Evolutionary conservation across 1,284 basidiomycete genomes (phyloP).

Genomic region (Rhodotorula sp.): DNA sequence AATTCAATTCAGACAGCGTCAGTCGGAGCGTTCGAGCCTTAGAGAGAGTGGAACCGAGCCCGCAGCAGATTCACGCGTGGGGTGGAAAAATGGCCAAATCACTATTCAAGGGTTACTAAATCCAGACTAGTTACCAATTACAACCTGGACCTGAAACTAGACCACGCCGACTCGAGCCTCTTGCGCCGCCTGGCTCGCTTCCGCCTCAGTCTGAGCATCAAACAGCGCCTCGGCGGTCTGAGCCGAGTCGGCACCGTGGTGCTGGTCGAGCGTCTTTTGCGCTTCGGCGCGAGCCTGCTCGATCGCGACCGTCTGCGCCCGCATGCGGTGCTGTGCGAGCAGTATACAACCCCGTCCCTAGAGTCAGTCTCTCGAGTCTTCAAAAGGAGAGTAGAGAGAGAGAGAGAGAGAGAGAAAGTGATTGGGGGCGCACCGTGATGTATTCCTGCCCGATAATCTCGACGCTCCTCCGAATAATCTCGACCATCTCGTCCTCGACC

Average conservation of each 20-base stretch:
- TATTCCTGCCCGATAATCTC: constrained; percentile 70
- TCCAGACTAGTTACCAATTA: neutral
- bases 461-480: constrained; percentile 72
- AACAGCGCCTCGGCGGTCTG: constrained; percentile 3
- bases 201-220: constrained; percentile 4
- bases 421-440: constrained; percentile 53
- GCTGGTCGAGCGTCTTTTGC: constrained; percentile 17
- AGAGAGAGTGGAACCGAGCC: neutral
- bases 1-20: neutral
- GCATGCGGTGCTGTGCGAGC: constrained; percentile 61
- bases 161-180: constrained; percentile 28
- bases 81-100: neutral
- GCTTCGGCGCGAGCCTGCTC: constrained; percentile 28
- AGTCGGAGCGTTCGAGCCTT: neutral
- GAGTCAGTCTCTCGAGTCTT: too few relatives aligned
- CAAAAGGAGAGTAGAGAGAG: too few relatives aligned
- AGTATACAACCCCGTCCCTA: neutral
- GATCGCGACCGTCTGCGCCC: constrained; percentile 56
- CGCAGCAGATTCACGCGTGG: neutral
- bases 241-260: neutral
- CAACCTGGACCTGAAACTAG: neutral
- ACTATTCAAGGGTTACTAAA: neutral
- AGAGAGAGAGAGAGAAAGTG: too few relatives aligned
- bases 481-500: constrained; percentile 90
- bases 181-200: constrained; percentile 20